Evolutionary conservation across 2,329 filamentous ascomycete genomes (phyloP).

Genomic region (Cercospora canescens): DNA sequence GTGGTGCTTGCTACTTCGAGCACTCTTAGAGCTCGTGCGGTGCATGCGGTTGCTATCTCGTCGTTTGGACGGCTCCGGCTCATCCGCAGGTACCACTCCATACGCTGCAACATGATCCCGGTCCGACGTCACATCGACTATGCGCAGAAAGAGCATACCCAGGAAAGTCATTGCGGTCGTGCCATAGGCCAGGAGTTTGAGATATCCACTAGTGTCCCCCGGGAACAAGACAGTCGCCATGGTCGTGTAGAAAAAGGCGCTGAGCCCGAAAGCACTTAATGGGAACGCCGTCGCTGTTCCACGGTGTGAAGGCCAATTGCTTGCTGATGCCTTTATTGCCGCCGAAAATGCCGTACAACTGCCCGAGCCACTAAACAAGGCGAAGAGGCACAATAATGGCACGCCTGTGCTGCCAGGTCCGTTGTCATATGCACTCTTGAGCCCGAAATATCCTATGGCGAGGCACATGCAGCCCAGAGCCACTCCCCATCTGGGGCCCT

Average conservation of each 20-base stretch:
- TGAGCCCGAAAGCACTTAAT: conserved; percentile 87
- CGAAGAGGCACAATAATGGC: conserved; percentile 72
- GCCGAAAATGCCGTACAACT: conserved; percentile 90
- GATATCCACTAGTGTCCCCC: conserved; percentile 77
- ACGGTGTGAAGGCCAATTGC: conserved; percentile 88
- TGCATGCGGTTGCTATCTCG: conserved; percentile 22
- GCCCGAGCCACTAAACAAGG: conserved; percentile 82
- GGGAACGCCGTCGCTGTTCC: conserved; percentile 95
- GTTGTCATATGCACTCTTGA: conserved; percentile 74
- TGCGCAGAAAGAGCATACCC: conserved; percentile 81
- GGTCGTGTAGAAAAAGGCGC: conserved; percentile 92
- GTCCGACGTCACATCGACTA: conserved; percentile 55
- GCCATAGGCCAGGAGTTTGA: conserved; percentile 76
- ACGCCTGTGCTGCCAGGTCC: conserved; percentile 61
- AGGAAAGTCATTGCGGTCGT: conserved; percentile 74
- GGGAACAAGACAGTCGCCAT: conserved; percentile 76
- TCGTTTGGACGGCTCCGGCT: conserved; percentile 18
- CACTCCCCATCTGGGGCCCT: conserved; percentile 77
- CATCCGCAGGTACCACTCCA: conserved; percentile 53
- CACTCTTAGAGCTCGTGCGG: conserved; percentile 14
- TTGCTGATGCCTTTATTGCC: conserved; percentile 77
- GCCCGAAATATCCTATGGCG: conserved; percentile 79
- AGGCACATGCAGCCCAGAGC: conserved; percentile 73
- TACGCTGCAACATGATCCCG: conserved; percentile 52
- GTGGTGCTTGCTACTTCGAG: background rate